Conservation (phyloP, 208 protist genomes). For the Leishmania amazonensis region DNA sequence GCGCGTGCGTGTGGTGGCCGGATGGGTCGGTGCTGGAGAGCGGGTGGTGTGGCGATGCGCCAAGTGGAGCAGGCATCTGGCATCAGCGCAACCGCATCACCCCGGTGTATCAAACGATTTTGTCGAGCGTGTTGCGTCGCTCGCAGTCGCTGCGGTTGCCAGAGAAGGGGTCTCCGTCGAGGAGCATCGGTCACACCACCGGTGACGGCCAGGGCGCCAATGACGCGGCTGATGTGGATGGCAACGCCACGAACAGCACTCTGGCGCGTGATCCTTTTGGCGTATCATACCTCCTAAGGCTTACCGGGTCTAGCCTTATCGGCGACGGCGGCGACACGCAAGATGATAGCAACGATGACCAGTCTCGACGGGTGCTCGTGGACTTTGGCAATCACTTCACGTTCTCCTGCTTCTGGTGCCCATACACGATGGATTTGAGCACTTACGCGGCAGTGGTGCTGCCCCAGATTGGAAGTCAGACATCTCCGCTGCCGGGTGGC, state of each 20-base stretch:
- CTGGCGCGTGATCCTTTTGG: conserved; percentile 12
- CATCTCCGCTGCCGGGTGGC: conserved; percentile 15
- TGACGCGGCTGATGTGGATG: neutral
- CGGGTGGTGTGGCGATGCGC: conserved; percentile 58
- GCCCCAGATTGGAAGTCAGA: conserved; percentile 22
- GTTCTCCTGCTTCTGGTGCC: conserved; percentile 29
- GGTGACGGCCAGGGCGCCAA: neutral
- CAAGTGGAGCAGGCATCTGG: conserved; percentile 61
- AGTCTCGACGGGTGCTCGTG: conserved; percentile 28
- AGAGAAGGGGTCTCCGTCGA: neutral
- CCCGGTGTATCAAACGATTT: conserved; percentile 46
- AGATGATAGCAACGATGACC: neutral
- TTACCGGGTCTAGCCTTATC: conserved; percentile 17
- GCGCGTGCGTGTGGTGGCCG: conserved; percentile 55
- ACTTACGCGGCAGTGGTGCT: conserved; percentile 26
- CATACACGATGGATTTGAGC: conserved; percentile 21
- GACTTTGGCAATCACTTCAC: conserved; percentile 35
- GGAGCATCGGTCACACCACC: neutral
- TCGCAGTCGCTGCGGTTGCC: conserved; percentile 14
- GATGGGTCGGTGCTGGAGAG: conserved; percentile 81
- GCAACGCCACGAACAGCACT: neutral
- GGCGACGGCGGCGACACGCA: neutral
- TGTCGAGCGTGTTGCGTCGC: conserved; percentile 16
- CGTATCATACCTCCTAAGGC: conserved; percentile 22
- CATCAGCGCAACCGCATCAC: conserved; percentile 53